Percentiles rank a stretch among this genome's conserved stretches.
Conservation (phyloP, 345 rosid species). For the Boechera retrofracta region DNA sequence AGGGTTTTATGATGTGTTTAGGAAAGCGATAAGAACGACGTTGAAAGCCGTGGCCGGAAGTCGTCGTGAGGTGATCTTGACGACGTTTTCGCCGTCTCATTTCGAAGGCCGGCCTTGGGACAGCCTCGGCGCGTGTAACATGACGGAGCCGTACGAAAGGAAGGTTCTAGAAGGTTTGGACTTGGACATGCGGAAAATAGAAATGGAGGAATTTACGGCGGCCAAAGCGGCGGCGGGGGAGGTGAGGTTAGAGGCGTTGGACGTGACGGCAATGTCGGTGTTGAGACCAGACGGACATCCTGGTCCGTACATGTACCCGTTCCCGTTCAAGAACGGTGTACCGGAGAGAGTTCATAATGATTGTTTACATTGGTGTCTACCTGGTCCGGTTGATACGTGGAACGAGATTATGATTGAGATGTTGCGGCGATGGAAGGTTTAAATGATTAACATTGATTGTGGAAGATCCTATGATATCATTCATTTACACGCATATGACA, state of each 20-base stretch:
- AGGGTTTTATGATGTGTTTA: constrained; percentile 74
- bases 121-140: constrained; percentile 84
- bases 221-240: constrained; percentile 50
- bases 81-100: constrained; percentile 89
- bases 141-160: constrained; percentile 69
- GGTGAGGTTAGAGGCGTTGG: constrained; percentile 69
- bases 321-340: constrained; percentile 78
- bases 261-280: constrained; percentile 68
- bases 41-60: constrained; percentile 53
- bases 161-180: constrained; percentile 77
- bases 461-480: constrained; percentile 24
- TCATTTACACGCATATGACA: neutral
- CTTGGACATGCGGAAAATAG: constrained; percentile 69
- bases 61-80: constrained; percentile 54
- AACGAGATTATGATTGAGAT: constrained; percentile 74
- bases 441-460: constrained; percentile 34
- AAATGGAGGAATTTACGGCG: constrained; percentile 62
- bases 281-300: constrained; percentile 94
- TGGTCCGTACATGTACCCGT: constrained; percentile 82
- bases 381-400: constrained; percentile 96
- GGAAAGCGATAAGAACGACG: constrained; percentile 74
- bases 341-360: constrained; percentile 83
- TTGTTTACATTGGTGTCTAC: constrained; percentile 97
- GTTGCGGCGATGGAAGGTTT: constrained; percentile 61
- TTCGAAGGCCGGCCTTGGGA: constrained; percentile 96